phyloP scores from a whole-genome alignment of 768 basidiomycete genomes.

The Kondoa subrosea region DNA sequence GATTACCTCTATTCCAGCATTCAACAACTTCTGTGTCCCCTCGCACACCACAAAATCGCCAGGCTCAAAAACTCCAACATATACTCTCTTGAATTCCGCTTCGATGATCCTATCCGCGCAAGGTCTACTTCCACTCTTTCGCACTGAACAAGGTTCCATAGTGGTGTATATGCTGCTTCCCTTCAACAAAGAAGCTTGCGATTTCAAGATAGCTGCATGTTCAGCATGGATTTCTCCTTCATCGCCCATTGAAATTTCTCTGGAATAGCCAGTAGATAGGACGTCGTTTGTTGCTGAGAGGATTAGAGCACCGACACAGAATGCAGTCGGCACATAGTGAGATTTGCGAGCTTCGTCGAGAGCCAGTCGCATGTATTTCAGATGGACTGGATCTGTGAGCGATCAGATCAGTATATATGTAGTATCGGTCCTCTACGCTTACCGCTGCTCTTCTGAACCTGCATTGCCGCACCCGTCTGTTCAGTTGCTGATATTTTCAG shows the following conservation, averaged over 20 bases:
- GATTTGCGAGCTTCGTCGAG: conserved; percentile 57
- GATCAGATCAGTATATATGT: no score
- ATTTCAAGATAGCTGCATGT: conserved; percentile 74
- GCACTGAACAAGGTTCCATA: conserved; percentile 82
- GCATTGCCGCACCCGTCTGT: no score
- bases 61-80: conserved; percentile 79
- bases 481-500: no score
- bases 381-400: conserved; percentile 28
- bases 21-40: conserved; percentile 54
- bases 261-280: conserved; percentile 69
- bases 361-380: conserved; percentile 45
- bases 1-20: conserved; percentile 57
- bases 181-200: conserved; percentile 37
- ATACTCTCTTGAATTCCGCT: conserved; percentile 53
- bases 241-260: conserved; percentile 48
- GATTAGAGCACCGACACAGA: conserved; percentile 79
- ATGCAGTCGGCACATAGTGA: conserved; percentile 53
- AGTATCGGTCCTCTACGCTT: no score
- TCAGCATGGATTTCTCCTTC: conserved; percentile 91
- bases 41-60: conserved; percentile 87
- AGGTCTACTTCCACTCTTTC: conserved; percentile 68
- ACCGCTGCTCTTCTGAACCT: no score
- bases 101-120: conserved; percentile 70
- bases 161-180: conserved; percentile 76
- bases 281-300: conserved; percentile 29